These are phyloP conservation scores for Salix suchowensis DNA, from an alignment of 345 rosid genomes.

Conservation along the genomic window DNA sequence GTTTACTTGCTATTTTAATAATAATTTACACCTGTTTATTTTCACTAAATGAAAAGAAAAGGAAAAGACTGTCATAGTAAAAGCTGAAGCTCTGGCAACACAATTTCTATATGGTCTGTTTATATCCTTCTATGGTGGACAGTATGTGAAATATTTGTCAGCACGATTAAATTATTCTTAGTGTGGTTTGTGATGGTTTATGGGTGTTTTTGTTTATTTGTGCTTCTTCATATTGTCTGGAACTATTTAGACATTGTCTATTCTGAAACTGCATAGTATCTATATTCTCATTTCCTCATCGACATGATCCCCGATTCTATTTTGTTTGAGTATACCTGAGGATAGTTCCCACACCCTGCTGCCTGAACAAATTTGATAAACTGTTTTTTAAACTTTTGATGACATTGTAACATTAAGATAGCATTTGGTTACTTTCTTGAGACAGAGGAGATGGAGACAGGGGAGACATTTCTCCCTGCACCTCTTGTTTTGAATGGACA, in stretches of 20 bases:
- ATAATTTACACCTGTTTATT: background rate
- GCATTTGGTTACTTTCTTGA: too few species aligned
- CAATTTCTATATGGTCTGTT: background rate
- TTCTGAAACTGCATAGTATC: background rate
- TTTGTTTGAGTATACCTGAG: background rate
- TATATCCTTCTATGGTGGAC: background rate
- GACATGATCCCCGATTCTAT: background rate
- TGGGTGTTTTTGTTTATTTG: background rate
- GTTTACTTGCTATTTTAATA: background rate
- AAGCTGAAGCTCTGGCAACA: background rate
- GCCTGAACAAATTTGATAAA: background rate
- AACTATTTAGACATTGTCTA: background rate
- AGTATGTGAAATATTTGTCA: background rate
- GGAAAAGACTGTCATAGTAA: background rate
- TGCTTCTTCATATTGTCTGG: background rate
- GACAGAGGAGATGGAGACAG: too few species aligned
- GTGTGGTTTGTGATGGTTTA: background rate
- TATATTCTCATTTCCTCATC: background rate
- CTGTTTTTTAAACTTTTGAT: background rate
- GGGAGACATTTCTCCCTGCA: too few species aligned
- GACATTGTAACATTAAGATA: background rate
- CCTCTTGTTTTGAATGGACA: too few species aligned
- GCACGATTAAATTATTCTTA: background rate
- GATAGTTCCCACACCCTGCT: background rate
- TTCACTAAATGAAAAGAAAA: too few species aligned